Base-by-base conservation (phyloP, 2,329 filamentous ascomycete species). In the Colletotrichum cereale region DNA sequence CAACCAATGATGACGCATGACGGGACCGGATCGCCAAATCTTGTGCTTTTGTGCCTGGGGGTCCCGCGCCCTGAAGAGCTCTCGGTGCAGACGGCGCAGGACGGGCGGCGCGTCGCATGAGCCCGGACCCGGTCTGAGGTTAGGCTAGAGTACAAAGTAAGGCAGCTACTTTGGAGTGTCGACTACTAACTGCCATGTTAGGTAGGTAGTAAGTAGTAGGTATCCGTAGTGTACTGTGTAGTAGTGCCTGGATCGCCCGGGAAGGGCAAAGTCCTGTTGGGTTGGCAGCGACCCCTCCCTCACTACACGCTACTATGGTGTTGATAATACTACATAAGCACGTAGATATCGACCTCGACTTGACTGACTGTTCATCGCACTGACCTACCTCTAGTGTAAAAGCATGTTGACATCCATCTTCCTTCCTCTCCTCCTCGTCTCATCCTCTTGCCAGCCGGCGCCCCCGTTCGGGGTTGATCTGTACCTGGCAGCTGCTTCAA, bases 11-110 rank as follows among this genome's bases (percentile, higher is more conserved):
- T 29, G 31, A 53, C n/a, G 58, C 57, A 58, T 31, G n/a, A 62
- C 58, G 62, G 62, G 29, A 62, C 34, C 44, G 68, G 36, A 62
- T 67, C 52, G 50, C 58, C 57, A 42, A 31, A 44, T 62, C 47
- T 48, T 53, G 64, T 60, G 18, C 60, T 53, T 50, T 67, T 62
- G 64, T 67, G 57, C 68, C 64, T 67, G 64, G 57, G 62, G 64
- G 29, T 24, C 62, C 40, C 38, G 38, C 60, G 21, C 40, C 62
- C 34, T 62, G 34, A 68, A 52, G 60, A 40, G 60, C 52, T 53
- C 44, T 7, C 36, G 50, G 31, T 57, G 55, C 47, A 56, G 47
- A 60, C 31, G 55, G 62, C 57, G 62, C 62, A 70, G 38, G 29
- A 56, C 66, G 66, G 42, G 16, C 57, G 57, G 57, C 57, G 52